These are phyloP conservation scores for Xylariaceae sp. DNA, from an alignment of 2,329 filamentous ascomycete species.

Conservation along the genomic window DNA sequence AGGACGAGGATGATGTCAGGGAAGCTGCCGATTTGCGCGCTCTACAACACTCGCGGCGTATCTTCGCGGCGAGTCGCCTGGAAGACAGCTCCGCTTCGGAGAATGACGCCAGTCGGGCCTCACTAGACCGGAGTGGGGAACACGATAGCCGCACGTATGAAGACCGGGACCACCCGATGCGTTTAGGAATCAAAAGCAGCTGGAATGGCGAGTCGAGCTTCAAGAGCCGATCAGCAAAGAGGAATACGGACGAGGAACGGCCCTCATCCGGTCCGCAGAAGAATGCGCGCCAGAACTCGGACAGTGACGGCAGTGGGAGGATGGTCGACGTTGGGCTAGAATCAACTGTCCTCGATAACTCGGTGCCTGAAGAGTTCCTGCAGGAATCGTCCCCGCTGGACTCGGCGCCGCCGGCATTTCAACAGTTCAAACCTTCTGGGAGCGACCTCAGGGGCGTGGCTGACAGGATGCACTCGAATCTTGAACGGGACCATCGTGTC, in stretches of 20 bases:
- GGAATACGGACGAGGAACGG: slow-evolving; percentile 39
- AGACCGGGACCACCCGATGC: slow-evolving; percentile 40
- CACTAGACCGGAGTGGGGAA: slow-evolving; percentile 50
- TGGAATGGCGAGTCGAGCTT: slow-evolving; percentile 54
- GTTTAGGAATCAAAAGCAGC: slow-evolving; percentile 54
- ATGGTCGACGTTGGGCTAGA: slow-evolving; percentile 88
- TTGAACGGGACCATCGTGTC: slow-evolving; percentile 44
- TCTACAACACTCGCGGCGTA: slow-evolving; percentile 79
- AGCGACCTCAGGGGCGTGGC: slow-evolving; percentile 35
- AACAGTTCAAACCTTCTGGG: slow-evolving; percentile 46
- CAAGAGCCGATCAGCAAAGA: slow-evolving; percentile 33
- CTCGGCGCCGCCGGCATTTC: slow-evolving; percentile 55
- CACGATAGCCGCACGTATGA: slow-evolving; percentile 40
- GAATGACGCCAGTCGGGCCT: slow-evolving; percentile 57
- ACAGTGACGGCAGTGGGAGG: slow-evolving; percentile 47
- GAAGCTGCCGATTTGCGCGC: slow-evolving; percentile 94
- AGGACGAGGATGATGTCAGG: slow-evolving; percentile 87
- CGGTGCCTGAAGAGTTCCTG: slow-evolving; percentile 56
- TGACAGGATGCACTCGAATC: slow-evolving; percentile 38
- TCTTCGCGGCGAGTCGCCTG: slow-evolving; percentile 77
- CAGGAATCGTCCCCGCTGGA: slow-evolving; percentile 45
- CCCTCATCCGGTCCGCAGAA: slow-evolving; percentile 25
- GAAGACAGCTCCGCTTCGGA: slow-evolving; percentile 83
- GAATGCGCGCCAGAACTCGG: slow-evolving; percentile 29
- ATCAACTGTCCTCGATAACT: slow-evolving; percentile 54